phyloP scores from a whole-genome alignment of 768 basidiomycete genomes.

The Lactarius sp. region DNA sequence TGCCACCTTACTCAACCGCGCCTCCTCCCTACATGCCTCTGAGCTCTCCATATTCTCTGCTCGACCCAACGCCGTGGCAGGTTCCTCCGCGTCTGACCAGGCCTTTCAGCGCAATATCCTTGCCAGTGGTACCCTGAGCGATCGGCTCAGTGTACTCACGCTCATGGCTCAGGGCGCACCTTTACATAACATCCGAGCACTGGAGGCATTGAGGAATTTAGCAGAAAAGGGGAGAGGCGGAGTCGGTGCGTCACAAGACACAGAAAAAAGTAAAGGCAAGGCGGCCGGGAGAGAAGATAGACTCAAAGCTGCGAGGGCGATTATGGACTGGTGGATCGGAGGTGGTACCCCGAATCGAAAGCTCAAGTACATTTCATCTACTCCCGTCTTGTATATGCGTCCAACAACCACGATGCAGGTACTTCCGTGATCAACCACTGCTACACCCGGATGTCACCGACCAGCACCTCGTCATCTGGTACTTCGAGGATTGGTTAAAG shows the following conservation, averaged over 20 bases:
- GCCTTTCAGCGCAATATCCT: constrained; percentile 16
- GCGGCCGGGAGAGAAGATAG: constrained; percentile 76
- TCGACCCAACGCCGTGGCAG: constrained; percentile 39
- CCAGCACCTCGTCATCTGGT: constrained; percentile 72
- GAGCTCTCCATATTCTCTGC: constrained; percentile 48
- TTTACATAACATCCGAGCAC: constrained; percentile 74
- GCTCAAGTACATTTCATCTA: constrained; percentile 56
- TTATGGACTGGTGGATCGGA: constrained; percentile 97
- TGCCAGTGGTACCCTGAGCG: constrained; percentile 36
- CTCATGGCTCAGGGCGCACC: constrained; percentile 48
- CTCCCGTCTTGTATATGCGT: not conserved
- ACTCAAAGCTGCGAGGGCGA: constrained; percentile 81
- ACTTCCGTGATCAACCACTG: constrained; percentile 86
- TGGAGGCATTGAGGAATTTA: constrained; percentile 72
- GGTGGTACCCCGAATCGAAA: constrained; percentile 88
- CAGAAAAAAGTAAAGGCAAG: constrained; percentile 14
- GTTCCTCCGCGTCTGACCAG: constrained; percentile 9
- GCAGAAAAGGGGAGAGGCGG: constrained; percentile 74
- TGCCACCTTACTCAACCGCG: constrained; percentile 42
- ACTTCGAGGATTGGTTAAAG: constrained; percentile 97
- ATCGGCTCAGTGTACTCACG: constrained; percentile 40
- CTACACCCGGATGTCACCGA: constrained; percentile 60
- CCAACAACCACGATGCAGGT: constrained; percentile 43
- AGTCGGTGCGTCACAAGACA: constrained; percentile 35
- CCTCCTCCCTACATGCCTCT: constrained; percentile 43